Percentiles rank a stretch among this genome's conserved stretches.
These are phyloP conservation scores for Cadophora sp. DNA, from an alignment of 2,329 filamentous ascomycete species.

Conservation along the genomic window DNA sequence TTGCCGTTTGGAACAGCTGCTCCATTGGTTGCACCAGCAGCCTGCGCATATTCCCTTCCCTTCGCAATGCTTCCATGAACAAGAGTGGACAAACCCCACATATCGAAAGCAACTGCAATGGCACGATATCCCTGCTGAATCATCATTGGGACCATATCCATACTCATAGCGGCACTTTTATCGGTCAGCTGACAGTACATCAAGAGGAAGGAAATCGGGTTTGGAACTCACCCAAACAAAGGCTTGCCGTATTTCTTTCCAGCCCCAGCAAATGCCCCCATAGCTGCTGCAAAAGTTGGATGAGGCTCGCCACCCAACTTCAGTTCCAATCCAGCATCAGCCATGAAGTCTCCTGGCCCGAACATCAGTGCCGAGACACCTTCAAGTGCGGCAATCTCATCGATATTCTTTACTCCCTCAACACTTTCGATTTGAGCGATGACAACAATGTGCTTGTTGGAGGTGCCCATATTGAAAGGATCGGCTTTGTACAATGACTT, in stretches of 20 bases:
- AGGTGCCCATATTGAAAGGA: conserved; percentile 21
- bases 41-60: conserved; percentile 18
- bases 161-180: conserved; percentile 15
- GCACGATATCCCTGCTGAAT: conserved; percentile 16
- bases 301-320: conserved; percentile 20
- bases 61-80: conserved; percentile 13
- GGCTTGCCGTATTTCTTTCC: conserved; percentile 21
- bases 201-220: not conserved
- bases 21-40: conserved; percentile 1
- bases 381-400: conserved; percentile 21
- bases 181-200: not conserved
- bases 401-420: conserved; percentile 20
- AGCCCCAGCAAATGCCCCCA: conserved; percentile 18
- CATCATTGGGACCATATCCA: conserved; percentile 21
- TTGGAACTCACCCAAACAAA: conserved; percentile 18
- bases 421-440: conserved; percentile 25
- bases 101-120: conserved; percentile 16
- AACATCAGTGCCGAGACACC: conserved; percentile 21
- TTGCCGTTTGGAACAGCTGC: not conserved
- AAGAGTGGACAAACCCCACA: conserved; percentile 24
- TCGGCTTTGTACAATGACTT: conserved; percentile 16
- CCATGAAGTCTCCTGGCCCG: conserved; percentile 22
- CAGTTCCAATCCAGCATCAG: conserved; percentile 19
- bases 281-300: conserved; percentile 20
- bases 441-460: conserved; percentile 19